Base-by-base conservation (phyloP, 352 stramenopile species). In the Phytophthora syringae region DNA sequence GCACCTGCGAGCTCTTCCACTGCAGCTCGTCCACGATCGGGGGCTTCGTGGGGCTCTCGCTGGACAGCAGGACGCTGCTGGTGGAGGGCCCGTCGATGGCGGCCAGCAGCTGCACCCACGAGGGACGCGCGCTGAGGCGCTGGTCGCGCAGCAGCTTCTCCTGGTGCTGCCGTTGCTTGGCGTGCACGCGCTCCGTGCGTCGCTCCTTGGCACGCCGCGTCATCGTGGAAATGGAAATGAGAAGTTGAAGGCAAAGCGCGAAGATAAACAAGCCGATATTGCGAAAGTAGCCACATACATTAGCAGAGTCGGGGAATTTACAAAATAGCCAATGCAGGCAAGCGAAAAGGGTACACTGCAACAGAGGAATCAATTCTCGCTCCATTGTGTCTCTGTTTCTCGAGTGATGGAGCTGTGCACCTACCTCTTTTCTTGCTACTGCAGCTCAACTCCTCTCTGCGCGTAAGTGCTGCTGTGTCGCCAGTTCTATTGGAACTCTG, bases 401-500 rank as follows among this genome's bases (percentile, higher is more conserved):
- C 6, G 7, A 9, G 22, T 6, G 7, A 44, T 25, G 18, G 11
- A 45, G 36, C 0, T 47, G n/a, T 50, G 22, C 42, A 32, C 25
- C 4, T 32, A 10, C 32, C 43, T 34, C 3, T 18, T 12, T 32
- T 32, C 43, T n/a, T n/a, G n/a, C 43, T 32, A 51, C 6, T 51
- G 43, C 43, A 51, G 6, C 21, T 36, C 9, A 11, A 22, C 18
- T 9, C 9, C 7, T 25, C n/a, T 45, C 20, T 47, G 27, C 10
- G 51, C 32, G 18, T 5, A 30, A n/a, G n/a, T n/a, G n/a, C n/a
- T n/a, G n/a, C n/a, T n/a, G n/a, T n/a, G n/a, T 65, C 21, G 7
- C 34, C 40, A 51, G 58, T 42, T 76, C 73, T 98, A 97, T 61
- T 98, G 89, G 80, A 98, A 99, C 44, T 97, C 85, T 61, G 82